Conservation (phyloP, 495 filamentous ascomycete species). For the Talaromyces borbonicus region DNA sequence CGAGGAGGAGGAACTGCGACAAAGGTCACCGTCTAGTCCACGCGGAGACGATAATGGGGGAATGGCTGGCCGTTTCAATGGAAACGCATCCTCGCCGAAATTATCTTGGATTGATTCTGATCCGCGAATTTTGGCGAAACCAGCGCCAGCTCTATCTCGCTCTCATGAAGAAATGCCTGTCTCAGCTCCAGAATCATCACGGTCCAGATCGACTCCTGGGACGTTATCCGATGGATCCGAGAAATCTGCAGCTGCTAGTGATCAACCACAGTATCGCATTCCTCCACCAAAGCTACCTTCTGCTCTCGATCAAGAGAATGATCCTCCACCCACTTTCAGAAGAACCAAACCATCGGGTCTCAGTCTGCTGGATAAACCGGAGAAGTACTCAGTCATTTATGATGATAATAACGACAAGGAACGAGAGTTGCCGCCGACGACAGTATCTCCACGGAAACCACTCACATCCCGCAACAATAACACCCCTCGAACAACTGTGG, state of each 20-base stretch:
- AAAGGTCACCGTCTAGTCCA: background rate
- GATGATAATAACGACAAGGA: slow-evolving; percentile 39
- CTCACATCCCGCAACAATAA: slow-evolving; percentile 68
- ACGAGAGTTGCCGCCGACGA: slow-evolving; percentile 28
- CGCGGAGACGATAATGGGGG: slow-evolving; percentile 1
- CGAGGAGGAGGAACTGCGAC: slow-evolving; percentile 4
- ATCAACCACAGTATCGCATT: slow-evolving; percentile 56
- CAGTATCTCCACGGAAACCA: slow-evolving; percentile 56
- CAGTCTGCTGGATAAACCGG: slow-evolving; percentile 47
- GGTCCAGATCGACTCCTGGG: slow-evolving; percentile 33
- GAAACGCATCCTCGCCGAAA: slow-evolving; percentile 28
- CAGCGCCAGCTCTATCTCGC: slow-evolving; percentile 17
- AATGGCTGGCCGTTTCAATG: slow-evolving; percentile 10
- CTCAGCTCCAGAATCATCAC: slow-evolving; percentile 31
- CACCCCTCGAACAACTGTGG: slow-evolving; percentile 66
- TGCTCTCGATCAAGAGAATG: slow-evolving; percentile 68
- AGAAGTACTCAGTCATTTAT: slow-evolving; percentile 42
- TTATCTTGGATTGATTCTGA: slow-evolving; percentile 38
- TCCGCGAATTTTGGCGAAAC: slow-evolving; percentile 21
- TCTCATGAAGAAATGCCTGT: slow-evolving; percentile 21
- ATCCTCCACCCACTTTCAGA: slow-evolving; percentile 66
- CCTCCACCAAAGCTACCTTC: slow-evolving; percentile 49
- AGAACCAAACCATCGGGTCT: slow-evolving; percentile 51
- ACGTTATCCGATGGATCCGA: slow-evolving; percentile 31
- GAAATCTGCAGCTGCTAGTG: slow-evolving; percentile 24